Conservation (phyloP, 441 rosid species). For the Brassica balearica region DNA sequence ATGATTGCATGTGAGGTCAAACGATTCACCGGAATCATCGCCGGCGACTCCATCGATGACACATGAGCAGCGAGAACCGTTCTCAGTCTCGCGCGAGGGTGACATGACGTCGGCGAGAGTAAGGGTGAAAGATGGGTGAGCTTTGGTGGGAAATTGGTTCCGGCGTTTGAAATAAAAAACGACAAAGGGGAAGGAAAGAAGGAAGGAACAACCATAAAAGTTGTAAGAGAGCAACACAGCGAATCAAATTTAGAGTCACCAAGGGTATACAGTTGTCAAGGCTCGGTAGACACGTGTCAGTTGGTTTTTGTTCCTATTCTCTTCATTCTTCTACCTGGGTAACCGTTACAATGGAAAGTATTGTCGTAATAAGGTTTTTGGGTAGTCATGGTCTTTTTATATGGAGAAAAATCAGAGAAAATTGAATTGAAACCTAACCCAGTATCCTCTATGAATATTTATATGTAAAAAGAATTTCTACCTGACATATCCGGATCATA, state of each 20-base stretch:
- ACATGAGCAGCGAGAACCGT: constrained; percentile 33
- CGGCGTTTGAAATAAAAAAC: constrained; percentile 45
- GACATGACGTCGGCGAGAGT: constrained; percentile 36
- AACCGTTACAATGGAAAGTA: background rate
- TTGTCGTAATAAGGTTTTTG: too few relatives aligned
- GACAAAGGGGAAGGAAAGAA: background rate
- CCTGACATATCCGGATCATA: too few relatives aligned
- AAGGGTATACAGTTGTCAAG: constrained; percentile 17
- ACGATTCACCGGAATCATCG: constrained; percentile 25
- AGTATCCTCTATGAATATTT: too few relatives aligned
- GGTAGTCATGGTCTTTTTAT: too few relatives aligned
- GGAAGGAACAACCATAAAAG: background rate
- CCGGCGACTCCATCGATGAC: constrained; percentile 16
- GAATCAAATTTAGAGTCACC: constrained; percentile 7
- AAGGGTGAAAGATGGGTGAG: constrained; percentile 16
- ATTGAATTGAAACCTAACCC: too few relatives aligned
- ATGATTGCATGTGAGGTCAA: constrained; percentile 42
- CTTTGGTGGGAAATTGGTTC: constrained; percentile 26
- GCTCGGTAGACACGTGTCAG: constrained; percentile 37
- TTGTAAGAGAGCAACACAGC: constrained; percentile 1
- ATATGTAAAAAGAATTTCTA: too few relatives aligned
- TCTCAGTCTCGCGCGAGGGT: constrained; percentile 28
- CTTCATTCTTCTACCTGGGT: constrained; percentile 8
- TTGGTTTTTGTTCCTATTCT: background rate
- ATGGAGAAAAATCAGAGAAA: too few relatives aligned